phyloP scores from a whole-genome alignment of 306 rosid species.

The Vigna mungo region DNA sequence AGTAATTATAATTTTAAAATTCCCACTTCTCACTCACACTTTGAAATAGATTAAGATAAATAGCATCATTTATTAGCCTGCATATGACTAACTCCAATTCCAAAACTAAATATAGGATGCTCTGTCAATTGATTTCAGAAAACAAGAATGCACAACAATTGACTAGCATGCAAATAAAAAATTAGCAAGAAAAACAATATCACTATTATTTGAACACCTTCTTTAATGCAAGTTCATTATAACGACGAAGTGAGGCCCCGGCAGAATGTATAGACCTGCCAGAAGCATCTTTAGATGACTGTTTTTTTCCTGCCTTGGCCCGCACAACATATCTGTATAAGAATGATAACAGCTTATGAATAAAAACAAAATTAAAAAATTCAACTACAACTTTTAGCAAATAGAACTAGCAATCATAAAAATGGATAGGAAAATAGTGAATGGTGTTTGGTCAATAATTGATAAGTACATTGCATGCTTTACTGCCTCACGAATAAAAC shows the following conservation, averaged over 20 bases:
- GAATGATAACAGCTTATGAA: slow-evolving; percentile 31
- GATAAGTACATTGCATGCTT: background rate
- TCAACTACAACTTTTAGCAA: slow-evolving; percentile 8
- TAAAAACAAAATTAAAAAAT: slow-evolving; percentile 17
- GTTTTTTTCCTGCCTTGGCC: slow-evolving; percentile 94
- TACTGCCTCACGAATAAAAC: background rate
- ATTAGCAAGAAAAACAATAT: slow-evolving; percentile 15
- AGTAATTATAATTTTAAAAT: background rate
- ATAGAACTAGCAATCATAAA: slow-evolving; percentile 3
- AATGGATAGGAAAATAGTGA: slow-evolving; percentile 1
- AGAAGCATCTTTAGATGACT: slow-evolving; percentile 90
- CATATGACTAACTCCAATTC: slow-evolving; percentile 5
- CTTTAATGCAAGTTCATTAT: slow-evolving; percentile 86
- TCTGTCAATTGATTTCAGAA: slow-evolving; percentile 27
- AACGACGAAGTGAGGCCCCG: slow-evolving; percentile 91
- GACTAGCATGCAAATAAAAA: background rate
- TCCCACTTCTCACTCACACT: slow-evolving; percentile 23
- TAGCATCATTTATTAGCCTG: slow-evolving; percentile 7
- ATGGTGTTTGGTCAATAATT: background rate
- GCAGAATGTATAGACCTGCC: slow-evolving; percentile 88
- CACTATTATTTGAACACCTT: slow-evolving; percentile 59
- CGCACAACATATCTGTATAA: slow-evolving; percentile 86
- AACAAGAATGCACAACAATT: slow-evolving; percentile 20
- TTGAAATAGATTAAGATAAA: slow-evolving; percentile 18
- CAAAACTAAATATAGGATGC: slow-evolving; percentile 11